Evolutionary conservation across 805 yeast genomes (phyloP).

Genomic region (Candida quercuum): DNA sequence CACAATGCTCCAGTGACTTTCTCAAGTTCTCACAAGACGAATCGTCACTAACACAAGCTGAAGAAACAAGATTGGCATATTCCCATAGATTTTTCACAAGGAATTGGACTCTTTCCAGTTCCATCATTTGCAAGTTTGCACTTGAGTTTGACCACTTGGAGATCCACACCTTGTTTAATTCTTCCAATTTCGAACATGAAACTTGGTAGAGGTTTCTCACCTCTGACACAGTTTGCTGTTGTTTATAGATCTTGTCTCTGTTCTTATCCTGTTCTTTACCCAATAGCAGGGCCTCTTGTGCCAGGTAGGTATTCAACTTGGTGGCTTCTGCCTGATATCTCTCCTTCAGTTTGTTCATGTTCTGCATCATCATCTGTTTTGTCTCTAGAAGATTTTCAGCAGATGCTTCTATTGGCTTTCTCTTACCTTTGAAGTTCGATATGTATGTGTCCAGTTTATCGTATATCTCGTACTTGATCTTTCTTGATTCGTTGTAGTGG

Average conservation of each 20-base stretch:
- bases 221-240: slow-evolving; percentile 35
- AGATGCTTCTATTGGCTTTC: slow-evolving; percentile 51
- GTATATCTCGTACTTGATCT: slow-evolving; percentile 44
- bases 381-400: slow-evolving; percentile 49
- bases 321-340: slow-evolving; percentile 55
- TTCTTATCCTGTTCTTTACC: slow-evolving; percentile 67
- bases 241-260: slow-evolving; percentile 48
- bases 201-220: slow-evolving; percentile 53
- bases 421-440: slow-evolving; percentile 44
- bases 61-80: slow-evolving; percentile 67
- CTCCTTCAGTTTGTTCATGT: slow-evolving; percentile 34
- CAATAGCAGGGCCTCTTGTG: slow-evolving; percentile 62
- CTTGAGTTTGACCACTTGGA: slow-evolving; percentile 67
- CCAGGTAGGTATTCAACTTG: slow-evolving; percentile 51
- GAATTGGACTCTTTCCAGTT: slow-evolving; percentile 66
- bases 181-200: slow-evolving; percentile 46
- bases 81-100: slow-evolving; percentile 72
- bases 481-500: slow-evolving; percentile 47
- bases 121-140: slow-evolving; percentile 59
- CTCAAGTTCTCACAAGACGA: slow-evolving; percentile 71
- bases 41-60: slow-evolving; percentile 75
- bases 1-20: slow-evolving; percentile 60
- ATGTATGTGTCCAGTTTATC: slow-evolving; percentile 50
- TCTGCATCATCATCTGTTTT: slow-evolving; percentile 32
- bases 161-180: slow-evolving; percentile 57